phyloP scores from a whole-genome alignment of 768 basidiomycete species.

The Chalciporus piperatus region DNA sequence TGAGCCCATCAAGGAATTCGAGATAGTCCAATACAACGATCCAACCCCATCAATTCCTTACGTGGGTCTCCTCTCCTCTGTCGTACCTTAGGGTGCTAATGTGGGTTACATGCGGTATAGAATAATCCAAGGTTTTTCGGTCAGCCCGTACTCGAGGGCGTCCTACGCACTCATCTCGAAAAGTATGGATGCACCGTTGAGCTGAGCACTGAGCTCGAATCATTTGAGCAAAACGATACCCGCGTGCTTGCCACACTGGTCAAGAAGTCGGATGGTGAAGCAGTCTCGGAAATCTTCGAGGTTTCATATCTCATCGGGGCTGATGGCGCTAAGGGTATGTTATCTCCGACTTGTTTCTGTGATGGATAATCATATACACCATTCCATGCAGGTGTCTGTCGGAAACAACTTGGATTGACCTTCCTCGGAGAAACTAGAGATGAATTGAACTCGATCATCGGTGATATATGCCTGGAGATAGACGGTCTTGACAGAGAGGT shows the following conservation, averaged over 20 bases:
- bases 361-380: neutral
- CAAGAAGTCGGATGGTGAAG: constrained; percentile 22
- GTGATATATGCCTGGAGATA: constrained; percentile 34
- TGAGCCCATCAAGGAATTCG: constrained; percentile 13
- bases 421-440: constrained; percentile 41
- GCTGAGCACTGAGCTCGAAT: constrained; percentile 43
- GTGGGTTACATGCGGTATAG: neutral
- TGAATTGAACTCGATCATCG: constrained; percentile 27
- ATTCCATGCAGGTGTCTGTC: constrained; percentile 27
- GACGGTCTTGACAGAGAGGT: constrained; percentile 32
- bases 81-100: neutral
- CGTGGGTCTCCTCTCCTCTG: constrained; percentile 9
- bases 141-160: constrained; percentile 31
- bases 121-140: constrained; percentile 14
- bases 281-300: constrained; percentile 25
- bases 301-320: constrained; percentile 39
- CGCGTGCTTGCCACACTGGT: constrained; percentile 37
- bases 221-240: constrained; percentile 38
- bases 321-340: constrained; percentile 38
- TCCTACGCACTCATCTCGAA: constrained; percentile 17
- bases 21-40: constrained; percentile 6
- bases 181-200: constrained; percentile 35
- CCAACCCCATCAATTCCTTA: constrained; percentile 28
- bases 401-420: constrained; percentile 39
- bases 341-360: neutral